phyloP scores from a whole-genome alignment of 2,329 filamentous ascomycete genomes.

The Moelleriella libera region DNA sequence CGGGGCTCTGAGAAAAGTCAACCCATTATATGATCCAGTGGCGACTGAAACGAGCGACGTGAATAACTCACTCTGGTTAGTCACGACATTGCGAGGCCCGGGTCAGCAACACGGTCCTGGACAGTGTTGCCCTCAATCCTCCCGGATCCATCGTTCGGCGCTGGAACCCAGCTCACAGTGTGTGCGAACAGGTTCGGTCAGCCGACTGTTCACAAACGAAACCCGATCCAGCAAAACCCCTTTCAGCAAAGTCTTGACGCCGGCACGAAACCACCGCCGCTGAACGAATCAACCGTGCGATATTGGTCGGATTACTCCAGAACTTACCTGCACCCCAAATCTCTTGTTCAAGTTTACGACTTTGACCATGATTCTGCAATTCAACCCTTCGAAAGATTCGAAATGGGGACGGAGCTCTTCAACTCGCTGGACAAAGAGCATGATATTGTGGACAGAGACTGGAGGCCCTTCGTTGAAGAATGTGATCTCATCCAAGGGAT shows the following conservation, averaged over 20 bases:
- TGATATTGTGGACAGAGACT: slow-evolving; percentile 79
- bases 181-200: slow-evolving; percentile 32
- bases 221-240: slow-evolving; percentile 51
- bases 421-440: slow-evolving; percentile 59
- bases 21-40: slow-evolving; percentile 62
- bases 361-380: slow-evolving; percentile 70
- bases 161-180: no score
- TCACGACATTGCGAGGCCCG: background rate
- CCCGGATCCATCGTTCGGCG: no score
- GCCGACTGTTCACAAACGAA: slow-evolving; percentile 57
- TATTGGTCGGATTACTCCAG: slow-evolving; percentile 97
- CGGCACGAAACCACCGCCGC: slow-evolving; percentile 48
- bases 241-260: slow-evolving; percentile 73
- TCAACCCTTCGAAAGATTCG: slow-evolving; percentile 82
- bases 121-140: no score
- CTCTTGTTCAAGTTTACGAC: slow-evolving; percentile 74
- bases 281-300: slow-evolving; percentile 60
- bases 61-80: slow-evolving; percentile 19
- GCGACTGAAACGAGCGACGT: slow-evolving; percentile 14
- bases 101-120: no score
- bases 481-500: slow-evolving; percentile 85
- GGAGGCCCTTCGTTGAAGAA: slow-evolving; percentile 80
- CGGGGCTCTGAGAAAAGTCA: slow-evolving; percentile 74
- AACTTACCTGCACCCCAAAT: slow-evolving; percentile 82
- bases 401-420: slow-evolving; percentile 70